Evolutionary conservation across 192 early-diverging fungal species (phyloP), one percentile per base, ranked within the genome.

Genomic region (Umbelopsis ramanniana): DNA sequence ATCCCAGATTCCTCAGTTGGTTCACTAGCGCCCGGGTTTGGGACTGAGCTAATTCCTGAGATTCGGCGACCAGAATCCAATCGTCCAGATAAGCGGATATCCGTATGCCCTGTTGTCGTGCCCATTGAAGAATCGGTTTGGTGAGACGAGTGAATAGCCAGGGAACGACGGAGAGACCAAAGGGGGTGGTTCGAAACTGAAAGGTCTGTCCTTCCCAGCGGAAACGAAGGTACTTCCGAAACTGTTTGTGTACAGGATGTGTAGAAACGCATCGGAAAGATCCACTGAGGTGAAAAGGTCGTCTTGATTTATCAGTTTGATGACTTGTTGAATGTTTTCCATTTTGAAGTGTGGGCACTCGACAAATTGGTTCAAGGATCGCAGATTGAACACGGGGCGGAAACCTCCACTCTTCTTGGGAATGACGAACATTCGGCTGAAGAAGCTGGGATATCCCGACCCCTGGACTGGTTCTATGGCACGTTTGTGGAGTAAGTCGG

Each of bases 251-350:
- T 3, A 83, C 43, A 75, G 71, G 1, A 83, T 70, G 23, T 83
- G 82, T 0, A 83, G 72, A 68, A 83, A 77, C 2, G 78, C 76
- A 48, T 83, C 78, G 24, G 74, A 60, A 0, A 83, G 55, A 69
- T 83, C 79, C 35, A 80, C 72, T 8, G 66, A 72, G 0, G 72
- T 78, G 26, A 83, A 23, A 46, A 60, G 78, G 66, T 74, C 71
- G 19, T 76, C 45, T 21, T 43, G 57, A 12, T 60, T 1, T 47
- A 80, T 69, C 48, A 76, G n/a, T 5, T 45, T 45, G 6, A 23
- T n/a, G 35, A 80, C 72, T 35, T 76, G 50, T 21, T 35, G n/a
- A 6, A 79, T 26, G 29, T 71, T 75, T 43, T 72, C 73, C 74
- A 76, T 76, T 60, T 80, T 80, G 72, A 80, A 80, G 10, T 35